phyloP scores from a whole-genome alignment of 345 rosid species.

The Syzygium oleosum region DNA sequence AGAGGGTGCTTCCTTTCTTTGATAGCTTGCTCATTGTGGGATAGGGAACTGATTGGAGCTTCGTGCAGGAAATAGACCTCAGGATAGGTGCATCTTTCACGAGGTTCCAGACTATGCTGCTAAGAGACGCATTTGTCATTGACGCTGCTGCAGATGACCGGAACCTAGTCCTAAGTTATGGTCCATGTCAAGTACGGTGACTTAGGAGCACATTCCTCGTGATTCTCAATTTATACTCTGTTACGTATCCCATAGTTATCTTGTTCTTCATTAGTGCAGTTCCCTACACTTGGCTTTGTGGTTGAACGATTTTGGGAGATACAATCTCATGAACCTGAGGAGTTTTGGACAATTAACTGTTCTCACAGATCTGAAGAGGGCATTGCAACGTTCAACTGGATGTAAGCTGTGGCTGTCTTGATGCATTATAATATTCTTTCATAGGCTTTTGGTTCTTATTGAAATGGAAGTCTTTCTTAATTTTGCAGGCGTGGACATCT shows the following conservation, averaged over 20 bases:
- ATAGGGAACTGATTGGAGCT: background rate
- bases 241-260: background rate
- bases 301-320: slow-evolving; percentile 97
- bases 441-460: background rate
- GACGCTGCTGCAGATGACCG: slow-evolving; percentile 66
- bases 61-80: slow-evolving; percentile 76
- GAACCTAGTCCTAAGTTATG: slow-evolving; percentile 89
- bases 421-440: background rate
- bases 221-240: background rate
- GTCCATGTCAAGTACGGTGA: slow-evolving; percentile 87
- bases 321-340: slow-evolving; percentile 95
- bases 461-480: slow-evolving; percentile 3
- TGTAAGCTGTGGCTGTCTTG: slow-evolving; percentile 33
- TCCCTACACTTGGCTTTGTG: slow-evolving; percentile 93
- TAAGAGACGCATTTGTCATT: slow-evolving; percentile 70
- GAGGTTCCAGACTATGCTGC: slow-evolving; percentile 89
- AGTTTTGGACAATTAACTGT: slow-evolving; percentile 87
- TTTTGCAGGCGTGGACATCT: slow-evolving; percentile 88
- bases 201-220: background rate
- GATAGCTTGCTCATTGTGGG: background rate
- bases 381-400: slow-evolving; percentile 72
- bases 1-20: background rate
- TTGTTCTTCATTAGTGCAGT: slow-evolving; percentile 30
- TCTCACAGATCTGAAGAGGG: slow-evolving; percentile 79
- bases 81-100: slow-evolving; percentile 98